These are phyloP conservation scores for Vicia faba DNA, from an alignment of 306 rosid genomes.

Conservation along the genomic window DNA sequence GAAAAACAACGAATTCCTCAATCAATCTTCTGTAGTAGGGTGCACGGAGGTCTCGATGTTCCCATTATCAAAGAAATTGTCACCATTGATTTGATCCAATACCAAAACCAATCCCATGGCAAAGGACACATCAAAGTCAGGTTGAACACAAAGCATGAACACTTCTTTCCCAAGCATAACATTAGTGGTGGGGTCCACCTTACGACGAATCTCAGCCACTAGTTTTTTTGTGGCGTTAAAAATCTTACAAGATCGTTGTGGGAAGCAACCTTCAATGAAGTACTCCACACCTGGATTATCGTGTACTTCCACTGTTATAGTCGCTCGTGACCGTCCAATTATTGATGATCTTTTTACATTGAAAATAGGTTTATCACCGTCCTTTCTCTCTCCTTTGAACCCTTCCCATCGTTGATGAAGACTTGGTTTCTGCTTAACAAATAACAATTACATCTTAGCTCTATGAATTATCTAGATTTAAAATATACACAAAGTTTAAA, in stretches of 20 bases:
- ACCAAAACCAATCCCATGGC: constrained; percentile 87
- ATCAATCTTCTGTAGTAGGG: constrained; percentile 48
- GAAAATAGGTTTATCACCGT: constrained; percentile 79
- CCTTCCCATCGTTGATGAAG: constrained; percentile 98
- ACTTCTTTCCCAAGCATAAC: constrained; percentile 92
- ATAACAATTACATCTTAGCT: neutral
- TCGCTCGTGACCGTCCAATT: constrained; percentile 76
- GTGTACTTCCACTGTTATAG: constrained; percentile 66
- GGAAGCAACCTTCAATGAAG: constrained; percentile 79
- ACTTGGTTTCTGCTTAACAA: constrained; percentile 70
- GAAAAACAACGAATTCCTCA: neutral
- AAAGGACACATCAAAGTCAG: constrained; percentile 82
- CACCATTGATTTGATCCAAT: constrained; percentile 82
- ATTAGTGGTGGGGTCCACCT: constrained; percentile 76
- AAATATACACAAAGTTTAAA: too few species aligned
- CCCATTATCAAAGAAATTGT: constrained; percentile 38
- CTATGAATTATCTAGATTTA: neutral
- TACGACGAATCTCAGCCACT: constrained; percentile 88
- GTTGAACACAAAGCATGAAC: constrained; percentile 71
- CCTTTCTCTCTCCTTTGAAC: constrained; percentile 69
- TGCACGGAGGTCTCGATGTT: constrained; percentile 41
- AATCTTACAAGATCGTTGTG: constrained; percentile 66
- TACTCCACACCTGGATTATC: constrained; percentile 53
- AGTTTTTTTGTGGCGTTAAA: constrained; percentile 44
- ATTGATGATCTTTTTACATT: constrained; percentile 81